Conservation (phyloP, 352 stramenopile species). For the Thalassiosira mediterranea region DNA sequence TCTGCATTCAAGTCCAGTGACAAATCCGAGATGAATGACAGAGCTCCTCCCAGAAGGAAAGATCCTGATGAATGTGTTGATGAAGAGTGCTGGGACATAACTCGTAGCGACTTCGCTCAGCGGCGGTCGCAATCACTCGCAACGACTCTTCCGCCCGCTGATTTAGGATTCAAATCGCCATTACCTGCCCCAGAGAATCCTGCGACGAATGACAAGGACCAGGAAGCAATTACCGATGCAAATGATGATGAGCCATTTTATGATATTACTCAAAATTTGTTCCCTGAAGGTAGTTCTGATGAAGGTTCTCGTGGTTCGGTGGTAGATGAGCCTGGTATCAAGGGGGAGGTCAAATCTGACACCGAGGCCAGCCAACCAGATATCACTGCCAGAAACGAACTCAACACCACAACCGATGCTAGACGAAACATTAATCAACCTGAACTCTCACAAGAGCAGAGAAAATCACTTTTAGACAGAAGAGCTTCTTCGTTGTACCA, state of each 20-base stretch:
- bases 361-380: background rate
- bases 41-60: background rate
- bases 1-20: conserved; percentile 3
- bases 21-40: conserved; percentile 41
- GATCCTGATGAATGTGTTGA: conserved; percentile 1
- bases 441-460: no score
- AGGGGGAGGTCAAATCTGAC: background rate
- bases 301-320: no score
- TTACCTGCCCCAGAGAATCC: no score
- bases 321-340: background rate
- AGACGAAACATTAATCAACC: no score
- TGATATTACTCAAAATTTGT: no score
- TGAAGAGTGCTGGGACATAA: conserved; percentile 6
- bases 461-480: no score
- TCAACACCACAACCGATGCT: no score
- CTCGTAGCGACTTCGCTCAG: background rate
- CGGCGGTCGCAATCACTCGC: background rate
- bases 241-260: no score
- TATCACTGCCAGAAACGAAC: background rate
- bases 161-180: no score
- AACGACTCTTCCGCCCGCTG: conserved; percentile 9
- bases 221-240: no score
- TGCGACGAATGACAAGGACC: no score
- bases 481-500: background rate
- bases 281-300: no score